Percentiles rank a stretch among this genome's conserved stretches.
Evolutionary conservation across 768 basidiomycete genomes (phyloP).

Genomic region (Tylopilus intermedius): DNA sequence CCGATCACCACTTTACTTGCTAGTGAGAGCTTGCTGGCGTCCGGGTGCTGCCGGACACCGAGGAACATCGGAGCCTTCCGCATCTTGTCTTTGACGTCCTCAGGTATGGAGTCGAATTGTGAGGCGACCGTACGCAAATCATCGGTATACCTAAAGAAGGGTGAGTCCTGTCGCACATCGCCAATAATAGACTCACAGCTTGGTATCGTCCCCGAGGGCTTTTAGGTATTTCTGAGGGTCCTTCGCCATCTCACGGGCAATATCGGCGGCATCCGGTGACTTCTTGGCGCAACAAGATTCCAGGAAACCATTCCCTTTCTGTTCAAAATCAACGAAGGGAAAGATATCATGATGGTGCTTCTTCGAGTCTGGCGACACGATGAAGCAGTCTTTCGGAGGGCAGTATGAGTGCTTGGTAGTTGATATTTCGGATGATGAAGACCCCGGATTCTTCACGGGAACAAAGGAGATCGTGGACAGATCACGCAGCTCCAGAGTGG

Average conservation of each 20-base stretch:
- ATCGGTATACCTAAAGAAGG: slow-evolving; percentile 5
- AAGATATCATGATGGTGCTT: slow-evolving; percentile 8
- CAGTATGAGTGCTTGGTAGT: background rate
- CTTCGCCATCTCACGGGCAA: slow-evolving; percentile 5
- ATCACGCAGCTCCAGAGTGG: too few relatives aligned
- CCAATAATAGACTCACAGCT: slow-evolving; percentile 1
- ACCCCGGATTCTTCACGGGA: too few relatives aligned
- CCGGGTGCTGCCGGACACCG: background rate
- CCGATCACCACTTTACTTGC: slow-evolving; percentile 10
- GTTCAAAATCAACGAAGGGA: slow-evolving; percentile 14
- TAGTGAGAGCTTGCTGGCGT: background rate
- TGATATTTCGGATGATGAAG: background rate
- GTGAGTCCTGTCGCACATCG: slow-evolving; percentile 1
- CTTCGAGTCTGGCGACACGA: slow-evolving; percentile 2
- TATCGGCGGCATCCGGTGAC: slow-evolving; percentile 10
- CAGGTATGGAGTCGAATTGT: slow-evolving; percentile 6
- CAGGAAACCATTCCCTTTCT: slow-evolving; percentile 2
- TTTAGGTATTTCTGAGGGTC: slow-evolving; percentile 4
- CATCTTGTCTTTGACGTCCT: slow-evolving; percentile 8
- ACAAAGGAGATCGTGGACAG: too few relatives aligned
- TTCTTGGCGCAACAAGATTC: slow-evolving; percentile 12
- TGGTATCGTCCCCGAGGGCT: background rate
- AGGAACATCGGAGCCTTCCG: slow-evolving; percentile 8
- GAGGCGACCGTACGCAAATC: slow-evolving; percentile 15
- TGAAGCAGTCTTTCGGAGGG: slow-evolving; percentile 14